phyloP scores from a whole-genome alignment of 257 asterid species.

The Scutellaria barbata region DNA sequence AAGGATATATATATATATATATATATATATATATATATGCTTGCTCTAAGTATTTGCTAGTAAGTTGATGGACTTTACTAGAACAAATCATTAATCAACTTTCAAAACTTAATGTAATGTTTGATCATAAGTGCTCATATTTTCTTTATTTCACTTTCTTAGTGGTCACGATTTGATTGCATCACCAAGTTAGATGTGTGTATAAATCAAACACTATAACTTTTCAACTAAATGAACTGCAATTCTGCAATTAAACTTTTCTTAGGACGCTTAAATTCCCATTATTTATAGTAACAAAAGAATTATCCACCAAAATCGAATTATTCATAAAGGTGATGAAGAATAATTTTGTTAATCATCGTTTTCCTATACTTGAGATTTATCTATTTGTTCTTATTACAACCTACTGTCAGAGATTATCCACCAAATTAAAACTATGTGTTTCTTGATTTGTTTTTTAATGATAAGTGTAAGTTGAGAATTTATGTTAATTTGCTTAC shows the following conservation, averaged over 20 bases:
- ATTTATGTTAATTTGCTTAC: too few relatives aligned
- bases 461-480: too few relatives aligned
- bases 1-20: too few relatives aligned
- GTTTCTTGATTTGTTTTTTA: too few relatives aligned
- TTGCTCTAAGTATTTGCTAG: background rate
- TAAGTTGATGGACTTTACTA: slow-evolving; percentile 22
- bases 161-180: slow-evolving; percentile 37
- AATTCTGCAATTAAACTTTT: slow-evolving; percentile 18
- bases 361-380: too few relatives aligned
- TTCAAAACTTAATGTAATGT: slow-evolving; percentile 31
- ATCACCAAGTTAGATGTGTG: slow-evolving; percentile 37
- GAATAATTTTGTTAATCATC: too few relatives aligned
- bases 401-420: too few relatives aligned
- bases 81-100: slow-evolving; percentile 29
- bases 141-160: slow-evolving; percentile 26
- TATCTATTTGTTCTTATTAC: too few relatives aligned
- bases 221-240: slow-evolving; percentile 17
- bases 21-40: too few relatives aligned
- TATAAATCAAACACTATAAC: slow-evolving; percentile 26
- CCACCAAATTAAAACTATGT: too few relatives aligned
- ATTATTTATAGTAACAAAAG: slow-evolving; percentile 1
- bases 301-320: background rate
- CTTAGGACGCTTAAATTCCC: background rate
- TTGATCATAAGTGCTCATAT: slow-evolving; percentile 34
- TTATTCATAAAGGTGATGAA: too few relatives aligned